Evolutionary conservation across 352 stramenopile species (phyloP).

Genomic region (Globisporangium emineosum): DNA sequence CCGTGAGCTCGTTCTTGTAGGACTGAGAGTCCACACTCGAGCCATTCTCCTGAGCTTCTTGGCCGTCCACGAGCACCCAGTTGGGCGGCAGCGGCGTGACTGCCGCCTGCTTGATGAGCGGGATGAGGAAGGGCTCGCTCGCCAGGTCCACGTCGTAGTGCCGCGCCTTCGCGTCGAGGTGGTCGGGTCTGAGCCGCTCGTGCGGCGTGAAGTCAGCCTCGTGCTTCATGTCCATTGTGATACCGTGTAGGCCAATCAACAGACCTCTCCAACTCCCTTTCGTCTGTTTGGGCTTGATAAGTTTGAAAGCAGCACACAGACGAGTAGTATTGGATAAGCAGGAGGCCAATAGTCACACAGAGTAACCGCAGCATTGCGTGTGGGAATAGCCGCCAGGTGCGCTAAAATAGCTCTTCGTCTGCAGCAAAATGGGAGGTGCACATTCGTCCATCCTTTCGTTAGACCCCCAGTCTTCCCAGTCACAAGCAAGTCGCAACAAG

Average conservation of each 20-base stretch:
- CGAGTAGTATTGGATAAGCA: no score
- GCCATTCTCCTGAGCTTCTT: background rate
- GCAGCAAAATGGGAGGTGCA: background rate
- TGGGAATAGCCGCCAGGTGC: background rate
- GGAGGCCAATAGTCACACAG: background rate
- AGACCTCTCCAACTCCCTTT: no score
- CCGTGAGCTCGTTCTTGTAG: conserved; percentile 26
- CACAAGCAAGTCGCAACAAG: background rate
- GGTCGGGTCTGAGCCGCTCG: conserved; percentile 32
- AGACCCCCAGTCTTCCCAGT: background rate
- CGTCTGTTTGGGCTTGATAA: background rate
- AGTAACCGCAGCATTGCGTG: background rate
- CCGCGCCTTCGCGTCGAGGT: conserved; percentile 41
- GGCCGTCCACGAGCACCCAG: conserved; percentile 11
- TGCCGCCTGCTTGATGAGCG: conserved; percentile 46
- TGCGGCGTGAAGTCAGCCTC: background rate
- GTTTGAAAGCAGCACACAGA: background rate
- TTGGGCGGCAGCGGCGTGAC: conserved; percentile 42
- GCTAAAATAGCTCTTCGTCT: background rate
- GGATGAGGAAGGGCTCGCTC: conserved; percentile 45
- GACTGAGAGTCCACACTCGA: no score
- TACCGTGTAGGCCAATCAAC: background rate
- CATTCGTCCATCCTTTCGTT: background rate
- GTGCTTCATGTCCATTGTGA: background rate
- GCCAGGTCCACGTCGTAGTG: conserved; percentile 43